A percentile compares a stretch with the other conserved stretches of the same genome.
phyloP scores from a whole-genome alignment of 2,329 filamentous ascomycete genomes.

The Fusarium sp. region DNA sequence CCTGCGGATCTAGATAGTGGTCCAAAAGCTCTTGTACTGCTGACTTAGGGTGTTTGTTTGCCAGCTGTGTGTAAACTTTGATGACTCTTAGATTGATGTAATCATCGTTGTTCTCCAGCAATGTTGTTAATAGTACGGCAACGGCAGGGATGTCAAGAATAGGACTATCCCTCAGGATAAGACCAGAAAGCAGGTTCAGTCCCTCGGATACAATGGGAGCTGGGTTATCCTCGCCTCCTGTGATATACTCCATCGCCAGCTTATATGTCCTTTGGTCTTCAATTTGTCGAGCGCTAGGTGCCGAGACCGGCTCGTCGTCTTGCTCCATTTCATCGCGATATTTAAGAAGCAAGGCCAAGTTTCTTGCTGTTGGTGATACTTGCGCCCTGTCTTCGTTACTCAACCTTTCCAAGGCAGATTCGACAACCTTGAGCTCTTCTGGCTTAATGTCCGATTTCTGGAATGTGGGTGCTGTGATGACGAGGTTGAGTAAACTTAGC shows the following conservation, averaged over 20 bases:
- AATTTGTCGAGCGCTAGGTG: conserved; percentile 63
- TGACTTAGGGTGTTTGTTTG: conserved; percentile 73
- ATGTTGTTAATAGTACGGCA: conserved; percentile 73
- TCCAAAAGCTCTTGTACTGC: conserved; percentile 75
- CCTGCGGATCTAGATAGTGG: conserved; percentile 75
- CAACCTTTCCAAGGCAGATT: conserved; percentile 64
- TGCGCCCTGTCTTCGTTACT: conserved; percentile 57
- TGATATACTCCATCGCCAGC: conserved; percentile 76
- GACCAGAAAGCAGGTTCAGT: conserved; percentile 70
- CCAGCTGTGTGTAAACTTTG: conserved; percentile 74
- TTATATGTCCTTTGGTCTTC: conserved; percentile 75
- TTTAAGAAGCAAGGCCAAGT: conserved; percentile 68
- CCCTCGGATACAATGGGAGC: conserved; percentile 78
- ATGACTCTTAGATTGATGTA: conserved; percentile 81
- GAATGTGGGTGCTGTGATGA: conserved; percentile 72
- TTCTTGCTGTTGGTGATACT: conserved; percentile 68
- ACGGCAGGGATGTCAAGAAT: conserved; percentile 77
- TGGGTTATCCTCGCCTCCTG: conserved; percentile 70
- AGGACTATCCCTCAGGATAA: conserved; percentile 70
- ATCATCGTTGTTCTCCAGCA: conserved; percentile 77
- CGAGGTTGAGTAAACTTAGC: conserved; percentile 73
- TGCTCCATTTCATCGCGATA: conserved; percentile 70
- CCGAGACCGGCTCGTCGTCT: conserved; percentile 55
- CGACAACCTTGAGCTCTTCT: conserved; percentile 61
- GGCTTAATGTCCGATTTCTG: conserved; percentile 63